These are phyloP conservation scores for Flaveria robusta DNA, from an alignment of 129 eudicot species.

Conservation along the genomic window DNA sequence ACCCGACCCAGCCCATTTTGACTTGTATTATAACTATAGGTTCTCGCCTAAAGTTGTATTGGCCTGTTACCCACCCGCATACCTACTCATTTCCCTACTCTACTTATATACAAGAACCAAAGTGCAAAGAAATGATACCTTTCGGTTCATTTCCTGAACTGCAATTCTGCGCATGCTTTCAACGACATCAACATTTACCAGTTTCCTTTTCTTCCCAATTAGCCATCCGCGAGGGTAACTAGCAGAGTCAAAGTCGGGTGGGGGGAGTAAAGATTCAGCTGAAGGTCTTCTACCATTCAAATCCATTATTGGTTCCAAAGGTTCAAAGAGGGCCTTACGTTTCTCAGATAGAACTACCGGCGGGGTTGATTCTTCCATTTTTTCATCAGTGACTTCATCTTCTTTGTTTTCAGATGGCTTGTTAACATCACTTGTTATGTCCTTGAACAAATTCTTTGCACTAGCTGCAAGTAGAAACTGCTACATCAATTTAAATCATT, in stretches of 20 bases:
- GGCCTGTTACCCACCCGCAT: background rate
- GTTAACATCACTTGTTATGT: constrained; percentile 41
- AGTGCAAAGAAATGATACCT: constrained; percentile 46
- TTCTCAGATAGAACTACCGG: constrained; percentile 64
- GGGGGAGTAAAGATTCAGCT: constrained; percentile 85
- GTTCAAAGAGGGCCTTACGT: constrained; percentile 90
- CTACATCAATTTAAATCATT: constrained; percentile 18
- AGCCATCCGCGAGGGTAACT: constrained; percentile 93
- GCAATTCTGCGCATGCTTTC: constrained; percentile 96
- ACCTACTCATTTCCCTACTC: background rate
- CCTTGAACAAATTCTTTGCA: constrained; percentile 47
- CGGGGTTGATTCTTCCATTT: constrained; percentile 53
- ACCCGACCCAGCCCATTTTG: background rate
- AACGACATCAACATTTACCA: constrained; percentile 93
- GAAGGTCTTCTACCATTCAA: constrained; percentile 65
- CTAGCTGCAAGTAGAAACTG: constrained; percentile 52
- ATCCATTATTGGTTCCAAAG: constrained; percentile 66
- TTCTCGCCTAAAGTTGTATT: background rate
- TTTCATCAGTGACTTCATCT: constrained; percentile 48
- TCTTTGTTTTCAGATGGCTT: constrained; percentile 50
- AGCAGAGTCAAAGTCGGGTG: constrained; percentile 92
- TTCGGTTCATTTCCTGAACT: constrained; percentile 91
- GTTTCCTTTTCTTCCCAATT: constrained; percentile 88
- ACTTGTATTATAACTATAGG: background rate
- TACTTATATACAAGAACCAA: background rate